Conservation (phyloP, 2,329 filamentous ascomycete genomes). For the Fusarium sp. region DNA sequence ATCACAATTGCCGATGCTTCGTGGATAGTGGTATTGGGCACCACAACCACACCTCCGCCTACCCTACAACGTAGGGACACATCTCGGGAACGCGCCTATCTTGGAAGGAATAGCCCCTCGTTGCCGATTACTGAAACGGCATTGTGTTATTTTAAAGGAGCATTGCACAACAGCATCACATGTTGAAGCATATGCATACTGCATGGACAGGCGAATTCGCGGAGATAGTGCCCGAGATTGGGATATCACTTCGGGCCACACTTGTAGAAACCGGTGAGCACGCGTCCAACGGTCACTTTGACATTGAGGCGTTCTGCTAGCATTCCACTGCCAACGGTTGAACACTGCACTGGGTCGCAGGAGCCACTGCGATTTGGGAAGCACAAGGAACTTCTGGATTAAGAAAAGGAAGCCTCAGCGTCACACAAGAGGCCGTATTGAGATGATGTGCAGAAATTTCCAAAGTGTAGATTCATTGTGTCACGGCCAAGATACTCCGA, state of each 20-base stretch:
- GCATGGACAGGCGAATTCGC: background rate
- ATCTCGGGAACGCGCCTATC: too few relatives aligned
- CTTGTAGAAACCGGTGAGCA: background rate
- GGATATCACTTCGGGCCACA: background rate
- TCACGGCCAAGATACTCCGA: background rate
- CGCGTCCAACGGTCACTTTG: background rate
- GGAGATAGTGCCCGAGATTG: background rate
- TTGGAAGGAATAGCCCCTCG: background rate
- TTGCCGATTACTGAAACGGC: background rate
- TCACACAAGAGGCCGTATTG: background rate
- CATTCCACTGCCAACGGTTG: slow-evolving; percentile 25
- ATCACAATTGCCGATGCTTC: background rate
- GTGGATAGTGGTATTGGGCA: background rate
- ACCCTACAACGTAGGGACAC: background rate
- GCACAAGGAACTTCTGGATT: slow-evolving; percentile 5
- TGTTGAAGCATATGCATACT: background rate
- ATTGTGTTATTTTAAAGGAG: background rate
- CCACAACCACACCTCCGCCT: background rate
- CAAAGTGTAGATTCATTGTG: background rate
- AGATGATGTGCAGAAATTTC: background rate
- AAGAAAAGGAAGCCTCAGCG: background rate
- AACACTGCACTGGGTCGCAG: background rate
- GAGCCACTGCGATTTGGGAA: background rate
- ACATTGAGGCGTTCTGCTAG: background rate
- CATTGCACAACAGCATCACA: background rate